Evolutionary conservation across 2,329 filamentous ascomycete species (phyloP), one percentile per base, ranked within the genome.

Genomic region (Leptosphaerulina australis): DNA sequence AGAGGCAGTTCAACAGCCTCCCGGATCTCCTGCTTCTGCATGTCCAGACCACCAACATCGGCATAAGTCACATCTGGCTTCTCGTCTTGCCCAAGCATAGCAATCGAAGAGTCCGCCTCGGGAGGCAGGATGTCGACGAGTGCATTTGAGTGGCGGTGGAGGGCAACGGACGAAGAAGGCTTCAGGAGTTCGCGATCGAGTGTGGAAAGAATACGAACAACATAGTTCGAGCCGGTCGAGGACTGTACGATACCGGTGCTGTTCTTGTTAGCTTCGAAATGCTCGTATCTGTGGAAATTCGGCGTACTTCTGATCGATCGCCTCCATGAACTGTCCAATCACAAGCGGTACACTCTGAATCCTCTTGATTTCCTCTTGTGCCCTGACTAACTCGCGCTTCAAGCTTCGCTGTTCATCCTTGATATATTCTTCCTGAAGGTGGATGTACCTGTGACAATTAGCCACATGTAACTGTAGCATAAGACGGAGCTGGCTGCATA

Each of bases 321-420:
- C 94, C 78, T 99, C 94, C 94, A 99, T 99, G 73, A 99, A 99
- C 77, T 99, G 94, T 54, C 94, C 94, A 73, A 99, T 99, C 57
- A 99, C 94, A 56, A 99, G 79, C 21, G 94, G 94, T 45, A 99
- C 94, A 74, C 91, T 97, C 79, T 99, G 94, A 74, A 99, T 99
- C 62, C 94, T 87, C 82, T 99, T 99, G 80, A 99, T 99, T 80
- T 99, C 94, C 76, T 99, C 94, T 74, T 99, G 94, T 64, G 94
- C 94, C 64, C 94, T 87, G 46, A 99, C 93, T 41, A 99, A 84
- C 81, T 99, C 94, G 65, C 94, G 86, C 82, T 99, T 99, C 74
- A 99, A 77, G 77, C 91, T 97, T 79, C 91, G 87, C 79, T 99
- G 94, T 81, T 99, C 94, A 85, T 99, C 94, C 80, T 99, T 99